Evolutionary conservation across 257 asterid species (phyloP).

Genomic region (Gynochthodes officinalis): DNA sequence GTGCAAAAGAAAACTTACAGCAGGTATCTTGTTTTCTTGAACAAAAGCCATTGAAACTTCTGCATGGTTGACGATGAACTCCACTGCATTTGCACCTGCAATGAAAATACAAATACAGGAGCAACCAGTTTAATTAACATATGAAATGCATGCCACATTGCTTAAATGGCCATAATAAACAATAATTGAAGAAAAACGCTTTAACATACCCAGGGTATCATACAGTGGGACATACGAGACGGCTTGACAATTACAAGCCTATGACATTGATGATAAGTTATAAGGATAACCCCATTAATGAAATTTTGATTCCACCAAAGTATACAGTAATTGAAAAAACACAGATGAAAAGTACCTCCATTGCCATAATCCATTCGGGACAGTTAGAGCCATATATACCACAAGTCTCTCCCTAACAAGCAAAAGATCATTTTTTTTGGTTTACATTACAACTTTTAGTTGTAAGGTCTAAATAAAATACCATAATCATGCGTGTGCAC

Average conservation of each 20-base stretch:
- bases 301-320: not conserved
- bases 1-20: constrained; percentile 35
- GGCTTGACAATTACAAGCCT: constrained; percentile 88
- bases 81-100: constrained; percentile 90
- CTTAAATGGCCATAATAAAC: not conserved
- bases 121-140: not conserved
- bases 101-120: not conserved
- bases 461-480: too few relatives aligned
- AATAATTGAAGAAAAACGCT: not conserved
- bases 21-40: constrained; percentile 69
- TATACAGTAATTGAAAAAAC: not conserved
- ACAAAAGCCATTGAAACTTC: constrained; percentile 75
- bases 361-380: constrained; percentile 87
- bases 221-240: constrained; percentile 80
- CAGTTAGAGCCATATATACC: constrained; percentile 86
- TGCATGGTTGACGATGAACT: constrained; percentile 89
- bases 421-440: not conserved
- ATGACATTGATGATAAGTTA: constrained; percentile 21
- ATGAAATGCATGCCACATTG: not conserved
- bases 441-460: too few relatives aligned
- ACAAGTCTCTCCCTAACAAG: constrained; percentile 68
- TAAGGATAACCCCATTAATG: not conserved
- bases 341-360: constrained; percentile 53
- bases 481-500: too few relatives aligned
- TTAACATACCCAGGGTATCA: constrained; percentile 73